Base-by-base conservation (phyloP, 2,329 filamentous ascomycete species). In the Penicillium sp. region DNA sequence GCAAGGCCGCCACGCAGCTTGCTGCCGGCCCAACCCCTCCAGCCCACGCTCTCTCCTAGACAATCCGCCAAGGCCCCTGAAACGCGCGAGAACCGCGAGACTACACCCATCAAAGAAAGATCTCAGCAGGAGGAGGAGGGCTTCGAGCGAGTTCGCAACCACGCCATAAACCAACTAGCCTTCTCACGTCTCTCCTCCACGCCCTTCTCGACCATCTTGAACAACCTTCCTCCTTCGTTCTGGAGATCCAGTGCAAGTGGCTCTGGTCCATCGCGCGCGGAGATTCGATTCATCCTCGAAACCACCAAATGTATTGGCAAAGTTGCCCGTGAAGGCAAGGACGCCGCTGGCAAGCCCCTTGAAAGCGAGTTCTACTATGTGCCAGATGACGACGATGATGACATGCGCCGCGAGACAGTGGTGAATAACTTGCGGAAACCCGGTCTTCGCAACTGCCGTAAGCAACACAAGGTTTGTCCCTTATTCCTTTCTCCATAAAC, bases 281-380 rank as follows among this genome's bases (percentile, higher is more conserved):
- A 86, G 43, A 83, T 98, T 51, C 87, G 88, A 58, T 80, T 77
- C 46, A 82, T 96, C 56, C 84, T 98, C 44, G 89, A 92, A 70
- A 79, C 80, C 24, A 90, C 90, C 6, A 75, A 84, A 9, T 96
- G 91, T 70, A 87, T 98, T 61, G 95, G 95, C 47, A 89, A 95
- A 73, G 96, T 99, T 67, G 82, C 84, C 51, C 88, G 95, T 39
- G 88, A 93, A 73, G 95, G 95, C 70, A 99, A 98, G 75, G 95
- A 99, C 71, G 95, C 95, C 5, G 93, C 95, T 0, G 95, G 95
- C 64, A 95, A 97, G 78, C 79, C 88, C 7, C 84, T 99, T 1
- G 93, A 99, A 80, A 96, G 90, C 79, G 93, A 99, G 74, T 98
- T 96, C 74, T 98, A 98, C 77, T 99, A 99, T 70, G 82, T 97